phyloP scores from a whole-genome alignment of 148 eudicot species.

The Mesembryanthemum crystallinum region DNA sequence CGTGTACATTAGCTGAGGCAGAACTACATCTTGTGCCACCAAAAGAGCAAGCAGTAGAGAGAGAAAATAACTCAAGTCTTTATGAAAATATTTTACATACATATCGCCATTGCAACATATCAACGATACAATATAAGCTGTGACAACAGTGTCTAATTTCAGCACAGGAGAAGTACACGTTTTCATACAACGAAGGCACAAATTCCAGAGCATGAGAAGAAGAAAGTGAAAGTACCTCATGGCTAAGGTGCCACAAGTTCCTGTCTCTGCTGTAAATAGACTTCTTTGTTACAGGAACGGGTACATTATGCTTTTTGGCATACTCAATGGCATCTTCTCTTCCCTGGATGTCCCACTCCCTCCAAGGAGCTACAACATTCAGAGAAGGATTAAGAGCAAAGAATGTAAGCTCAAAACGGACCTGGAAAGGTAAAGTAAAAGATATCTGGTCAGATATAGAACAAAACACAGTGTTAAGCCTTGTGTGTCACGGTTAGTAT shows the following conservation, averaged over 20 bases:
- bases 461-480: neutral
- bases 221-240: constrained; percentile 53
- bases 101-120: too few species aligned
- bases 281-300: constrained; percentile 92
- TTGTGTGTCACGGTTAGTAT: constrained; percentile 1
- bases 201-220: neutral
- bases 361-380: constrained; percentile 92
- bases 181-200: too few species aligned
- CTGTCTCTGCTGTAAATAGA: constrained; percentile 94
- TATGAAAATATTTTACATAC: too few species aligned
- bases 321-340: constrained; percentile 94
- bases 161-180: too few species aligned
- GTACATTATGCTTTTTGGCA: constrained; percentile 83
- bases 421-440: constrained; percentile 38
- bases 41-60: too few species aligned
- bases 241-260: constrained; percentile 93
- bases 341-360: constrained; percentile 89
- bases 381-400: constrained; percentile 83
- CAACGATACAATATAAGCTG: neutral
- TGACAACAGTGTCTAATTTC: too few species aligned
- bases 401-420: constrained; percentile 92
- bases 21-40: too few species aligned
- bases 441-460: constrained; percentile 1
- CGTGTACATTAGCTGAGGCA: neutral
- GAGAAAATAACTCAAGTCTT: too few species aligned